A percentile compares a stretch with the other conserved stretches of the same genome.
These are phyloP conservation scores for Cyclotella sp. DNA, from an alignment of 108 stramenopile genomes.

Conservation along the genomic window DNA sequence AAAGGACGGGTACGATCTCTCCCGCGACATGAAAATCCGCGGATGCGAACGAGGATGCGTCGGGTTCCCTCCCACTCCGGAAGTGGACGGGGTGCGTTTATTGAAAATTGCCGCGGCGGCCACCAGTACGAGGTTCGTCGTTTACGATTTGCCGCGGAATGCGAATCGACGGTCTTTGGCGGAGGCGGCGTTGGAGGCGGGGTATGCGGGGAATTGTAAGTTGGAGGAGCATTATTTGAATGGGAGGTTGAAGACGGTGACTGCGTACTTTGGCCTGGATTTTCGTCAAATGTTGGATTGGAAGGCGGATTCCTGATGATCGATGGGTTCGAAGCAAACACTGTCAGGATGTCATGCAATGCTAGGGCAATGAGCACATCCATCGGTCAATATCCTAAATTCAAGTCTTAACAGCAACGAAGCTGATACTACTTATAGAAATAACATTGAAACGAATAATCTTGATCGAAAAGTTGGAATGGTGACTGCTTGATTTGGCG, in stretches of 20 bases:
- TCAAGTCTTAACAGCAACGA: background rate
- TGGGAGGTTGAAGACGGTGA: slow-evolving; percentile 88
- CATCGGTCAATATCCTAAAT: background rate
- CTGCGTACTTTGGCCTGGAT: slow-evolving; percentile 81
- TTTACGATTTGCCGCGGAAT: slow-evolving; percentile 84
- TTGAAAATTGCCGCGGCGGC: slow-evolving; percentile 79
- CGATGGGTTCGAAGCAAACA: background rate
- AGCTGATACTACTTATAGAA: no score
- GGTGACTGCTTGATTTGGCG: no score
- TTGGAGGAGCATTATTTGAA: slow-evolving; percentile 90
- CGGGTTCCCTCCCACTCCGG: slow-evolving; percentile 50
- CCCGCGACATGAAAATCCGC: slow-evolving; percentile 84
- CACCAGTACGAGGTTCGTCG: slow-evolving; percentile 65
- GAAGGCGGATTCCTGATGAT: slow-evolving; percentile 10
- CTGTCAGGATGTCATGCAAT: background rate
- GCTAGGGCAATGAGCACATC: background rate
- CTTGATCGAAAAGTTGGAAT: no score
- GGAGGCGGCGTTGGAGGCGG: slow-evolving; percentile 75
- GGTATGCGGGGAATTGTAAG: slow-evolving; percentile 82
- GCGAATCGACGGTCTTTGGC: slow-evolving; percentile 77
- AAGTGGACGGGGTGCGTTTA: slow-evolving; percentile 68
- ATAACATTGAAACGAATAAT: no score
- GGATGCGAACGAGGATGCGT: slow-evolving; percentile 51
- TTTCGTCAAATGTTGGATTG: slow-evolving; percentile 51
- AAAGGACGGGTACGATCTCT: slow-evolving; percentile 86